Evolutionary conservation across 1,139 yeast genomes (phyloP).

Genomic region (Diutina neorugosa): DNA sequence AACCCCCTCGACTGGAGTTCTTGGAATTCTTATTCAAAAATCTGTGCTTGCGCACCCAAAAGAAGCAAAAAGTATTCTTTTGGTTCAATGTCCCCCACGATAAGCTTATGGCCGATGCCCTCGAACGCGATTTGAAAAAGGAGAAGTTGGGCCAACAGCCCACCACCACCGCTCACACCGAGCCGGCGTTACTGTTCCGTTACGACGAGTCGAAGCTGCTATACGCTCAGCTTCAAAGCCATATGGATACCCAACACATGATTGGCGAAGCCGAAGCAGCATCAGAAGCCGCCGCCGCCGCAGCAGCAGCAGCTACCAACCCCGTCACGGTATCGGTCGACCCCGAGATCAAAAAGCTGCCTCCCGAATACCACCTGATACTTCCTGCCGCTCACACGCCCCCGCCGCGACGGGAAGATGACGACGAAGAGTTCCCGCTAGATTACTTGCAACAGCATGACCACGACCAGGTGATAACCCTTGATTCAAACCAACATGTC

Average conservation of each 20-base stretch:
- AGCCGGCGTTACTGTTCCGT: constrained; percentile 52
- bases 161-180: constrained; percentile 47
- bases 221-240: constrained; percentile 33
- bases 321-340: too few relatives aligned
- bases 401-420: neutral
- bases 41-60: constrained; percentile 84
- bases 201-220: constrained; percentile 31
- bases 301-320: neutral
- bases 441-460: constrained; percentile 35
- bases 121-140: constrained; percentile 83
- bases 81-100: constrained; percentile 98
- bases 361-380: neutral
- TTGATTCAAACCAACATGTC: constrained; percentile 20
- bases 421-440: constrained; percentile 42
- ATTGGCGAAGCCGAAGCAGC: neutral
- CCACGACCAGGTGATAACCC: constrained; percentile 14
- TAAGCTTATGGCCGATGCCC: constrained; percentile 82
- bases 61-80: constrained; percentile 91
- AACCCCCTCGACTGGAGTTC: constrained; percentile 79
- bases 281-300: neutral
- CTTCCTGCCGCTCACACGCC: neutral
- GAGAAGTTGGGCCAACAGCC: constrained; percentile 47
- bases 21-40: constrained; percentile 77
- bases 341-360: too few relatives aligned
- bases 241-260: neutral